Evolutionary conservation across 2,329 filamentous ascomycete genomes (phyloP), one percentile per base, ranked within the genome.

Genomic region (Colletotrichum gloeosporioides): DNA sequence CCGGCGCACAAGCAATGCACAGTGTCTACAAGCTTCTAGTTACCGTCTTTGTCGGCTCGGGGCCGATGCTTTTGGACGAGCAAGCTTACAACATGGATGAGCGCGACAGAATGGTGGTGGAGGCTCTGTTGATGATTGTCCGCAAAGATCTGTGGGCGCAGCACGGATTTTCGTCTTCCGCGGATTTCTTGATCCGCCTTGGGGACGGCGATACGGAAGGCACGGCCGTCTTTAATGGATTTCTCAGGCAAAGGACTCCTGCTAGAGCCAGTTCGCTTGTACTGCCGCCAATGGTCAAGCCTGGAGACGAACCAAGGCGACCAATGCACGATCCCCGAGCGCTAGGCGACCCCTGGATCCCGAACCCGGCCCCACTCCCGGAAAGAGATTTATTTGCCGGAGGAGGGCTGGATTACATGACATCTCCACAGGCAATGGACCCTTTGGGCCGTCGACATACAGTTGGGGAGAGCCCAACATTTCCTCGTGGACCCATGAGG

Each of bases 21-120:
- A 86, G 86, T 63, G 86, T 90, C 8, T 89, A 91, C 79, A 89
- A 90, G 78, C 86, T 84, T 4, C 81, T 92, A 6, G 90, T 91
- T 10, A 86, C 86, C 44, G 81, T 89, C 4, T 90, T 90, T 78
- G 83, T 85, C 3, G 84, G 82, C 77, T 87, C 84, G 3, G 85
- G 84, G 16, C 86, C 85, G 8, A 86, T 85, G 82, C 82, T 87
- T 18, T 83, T 89, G 13, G 89, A 91, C 68, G 85, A 85, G 2
- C 80, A 85, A 4, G 82, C 84, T 15, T 79, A 82, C 15, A 85
- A 86, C 8, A 78, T 90, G 71, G 84, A 85, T n/a, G 84, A 85
- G 4, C 87, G 87, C 7, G 89, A 91, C 72, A 84, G 84, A 18
- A 84, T 85, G 10, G 79, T 90, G 10, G 82, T 89, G 73, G 83